Evolutionary conservation across 192 early-diverging fungal species (phyloP).

Genomic region (Coemansia sp.): DNA sequence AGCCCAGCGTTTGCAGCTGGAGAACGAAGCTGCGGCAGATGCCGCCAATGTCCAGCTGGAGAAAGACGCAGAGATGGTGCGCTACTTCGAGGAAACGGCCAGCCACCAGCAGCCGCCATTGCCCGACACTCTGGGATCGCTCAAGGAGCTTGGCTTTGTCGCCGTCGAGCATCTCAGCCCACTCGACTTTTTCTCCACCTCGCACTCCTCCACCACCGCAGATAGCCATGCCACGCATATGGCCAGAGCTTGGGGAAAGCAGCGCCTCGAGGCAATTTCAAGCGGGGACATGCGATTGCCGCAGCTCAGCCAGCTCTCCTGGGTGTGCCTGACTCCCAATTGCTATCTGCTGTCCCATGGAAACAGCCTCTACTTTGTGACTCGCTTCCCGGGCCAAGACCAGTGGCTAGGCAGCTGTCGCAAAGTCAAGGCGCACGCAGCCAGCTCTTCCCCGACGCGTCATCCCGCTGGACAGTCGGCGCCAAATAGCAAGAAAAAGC

Average conservation of each 20-base stretch:
- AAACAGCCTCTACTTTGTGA: constrained; percentile 13
- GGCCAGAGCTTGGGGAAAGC: neutral
- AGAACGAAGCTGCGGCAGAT: neutral
- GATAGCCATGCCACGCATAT: neutral
- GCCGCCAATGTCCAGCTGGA: neutral
- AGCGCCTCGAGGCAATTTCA: constrained; percentile 13
- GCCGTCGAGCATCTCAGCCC: constrained; percentile 33
- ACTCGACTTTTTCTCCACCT: constrained; percentile 27
- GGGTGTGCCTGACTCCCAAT: constrained; percentile 31
- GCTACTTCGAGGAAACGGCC: constrained; percentile 2
- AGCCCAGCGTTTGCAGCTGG: neutral
- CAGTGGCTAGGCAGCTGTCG: constrained; percentile 22
- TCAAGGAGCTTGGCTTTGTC: constrained; percentile 24
- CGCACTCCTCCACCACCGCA: neutral
- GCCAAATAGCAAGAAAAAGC: neutral
- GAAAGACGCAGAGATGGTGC: constrained; percentile 2
- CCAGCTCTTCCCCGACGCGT: neutral
- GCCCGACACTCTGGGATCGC: constrained; percentile 12
- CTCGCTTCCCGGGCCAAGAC: neutral
- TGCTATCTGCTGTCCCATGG: constrained; percentile 17
- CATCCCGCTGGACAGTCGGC: too few species aligned
- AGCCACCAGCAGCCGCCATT: neutral
- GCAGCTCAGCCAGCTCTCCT: constrained; percentile 18
- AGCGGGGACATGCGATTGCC: constrained; percentile 27
- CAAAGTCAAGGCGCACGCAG: neutral